Conservation (phyloP, 2,329 filamentous ascomycete genomes). For the Lithohypha guttulata region DNA sequence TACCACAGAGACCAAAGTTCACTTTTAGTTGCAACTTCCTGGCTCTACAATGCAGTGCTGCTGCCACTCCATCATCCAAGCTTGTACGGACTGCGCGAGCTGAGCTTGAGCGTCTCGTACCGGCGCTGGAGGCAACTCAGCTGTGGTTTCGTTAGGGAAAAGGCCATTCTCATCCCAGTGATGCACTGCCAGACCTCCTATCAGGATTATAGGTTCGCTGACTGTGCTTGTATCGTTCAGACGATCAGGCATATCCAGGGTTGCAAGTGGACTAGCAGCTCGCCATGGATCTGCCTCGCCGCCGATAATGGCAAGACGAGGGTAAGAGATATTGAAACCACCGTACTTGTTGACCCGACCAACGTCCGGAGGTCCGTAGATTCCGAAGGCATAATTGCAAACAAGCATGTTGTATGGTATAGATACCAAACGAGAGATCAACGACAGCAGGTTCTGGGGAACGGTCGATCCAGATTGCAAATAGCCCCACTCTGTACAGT, state of each 20-base stretch:
- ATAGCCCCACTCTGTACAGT: conserved; percentile 60
- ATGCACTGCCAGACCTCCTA: conserved; percentile 63
- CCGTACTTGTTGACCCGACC: conserved; percentile 66
- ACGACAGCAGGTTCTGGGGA: conserved; percentile 51
- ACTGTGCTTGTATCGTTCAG: conserved; percentile 39
- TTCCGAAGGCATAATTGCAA: conserved; percentile 60
- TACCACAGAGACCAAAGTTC: too few species aligned
- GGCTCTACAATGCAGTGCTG: background rate
- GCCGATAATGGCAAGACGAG: conserved; percentile 66
- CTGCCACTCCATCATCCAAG: conserved; percentile 56
- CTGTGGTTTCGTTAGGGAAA: conserved; percentile 49
- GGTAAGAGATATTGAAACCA: conserved; percentile 60
- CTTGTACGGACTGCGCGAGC: conserved; percentile 51
- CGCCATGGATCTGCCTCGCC: conserved; percentile 74
- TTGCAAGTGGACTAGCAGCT: conserved; percentile 58
- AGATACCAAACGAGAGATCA: conserved; percentile 61
- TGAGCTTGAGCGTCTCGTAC: conserved; percentile 44
- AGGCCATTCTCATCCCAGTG: conserved; percentile 57
- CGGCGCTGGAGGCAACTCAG: conserved; percentile 46
- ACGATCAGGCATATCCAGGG: conserved; percentile 44
- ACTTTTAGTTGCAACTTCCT: conserved; percentile 5
- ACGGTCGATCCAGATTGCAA: conserved; percentile 62
- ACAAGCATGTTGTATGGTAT: conserved; percentile 51
- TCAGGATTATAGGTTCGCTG: conserved; percentile 61
- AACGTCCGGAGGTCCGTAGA: conserved; percentile 52